Base-by-base conservation (phyloP, 2,329 filamentous ascomycete genomes). In the Xylaria sp. region DNA sequence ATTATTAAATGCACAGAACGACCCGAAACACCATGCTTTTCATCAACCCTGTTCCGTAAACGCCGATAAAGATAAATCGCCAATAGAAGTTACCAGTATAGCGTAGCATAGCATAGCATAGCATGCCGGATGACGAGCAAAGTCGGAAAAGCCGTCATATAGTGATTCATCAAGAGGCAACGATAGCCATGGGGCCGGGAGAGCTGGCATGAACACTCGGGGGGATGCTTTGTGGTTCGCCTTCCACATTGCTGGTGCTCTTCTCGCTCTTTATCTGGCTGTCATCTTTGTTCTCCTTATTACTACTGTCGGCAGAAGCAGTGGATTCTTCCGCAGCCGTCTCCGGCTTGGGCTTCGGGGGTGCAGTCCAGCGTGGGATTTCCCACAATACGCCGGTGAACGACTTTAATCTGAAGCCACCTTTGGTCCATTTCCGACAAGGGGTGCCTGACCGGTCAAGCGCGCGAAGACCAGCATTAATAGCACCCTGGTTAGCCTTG, bases 401-500 rank as follows among this genome's bases (percentile, higher is more conserved):
- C 80, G 91, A 97, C 86, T 97, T 97, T 75, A 98, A 85, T 58
- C 86, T 87, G 79, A 98, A 93, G 65, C 90, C 88, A 72, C 94
- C 94, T 80, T 91, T 93, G 79, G 90, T 86, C 96, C 96, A 99
- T 80, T 91, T 94, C 73, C 95, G 92, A 81, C 94, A 98, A 10
- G 96, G 94, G 77, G 95, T 92, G 74, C 95, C 95, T 8, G 92
- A 92, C 70, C 95, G 91, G 81, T 99, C 96, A 72, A 99, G 92
- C 13, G 96, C 95, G 64, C 96, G 93, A 59, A 99, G 90, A 62
- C 94, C 93, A 64, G 96, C 96, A 79, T 99, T 99, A 86, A 99
- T 99, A 68, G 95, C 95, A 72, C 96, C 96, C 77, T 95, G 93
- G 80, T 98, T 98, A 61, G 95, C 95, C 82, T 98, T 98, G 74